These are phyloP conservation scores for Ustilago hordei DNA, from an alignment of 1,284 basidiomycete species.

Conservation along the genomic window DNA sequence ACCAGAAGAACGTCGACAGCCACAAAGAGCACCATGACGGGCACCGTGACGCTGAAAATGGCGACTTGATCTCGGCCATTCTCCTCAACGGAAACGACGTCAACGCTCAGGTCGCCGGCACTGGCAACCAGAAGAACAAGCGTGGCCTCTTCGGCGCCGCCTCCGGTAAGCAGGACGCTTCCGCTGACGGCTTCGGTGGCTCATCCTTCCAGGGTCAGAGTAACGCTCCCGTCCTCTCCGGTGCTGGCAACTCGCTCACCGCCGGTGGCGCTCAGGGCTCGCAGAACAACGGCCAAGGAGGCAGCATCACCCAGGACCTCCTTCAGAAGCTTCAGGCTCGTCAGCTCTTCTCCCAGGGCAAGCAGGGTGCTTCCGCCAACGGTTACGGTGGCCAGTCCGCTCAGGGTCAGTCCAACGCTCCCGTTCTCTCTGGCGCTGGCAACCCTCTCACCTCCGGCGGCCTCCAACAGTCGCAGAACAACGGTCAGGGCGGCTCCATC, in stretches of 20 bases:
- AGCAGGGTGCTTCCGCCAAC: slow-evolving; percentile 35
- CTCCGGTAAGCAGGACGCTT: slow-evolving; percentile 23
- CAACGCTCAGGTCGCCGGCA: slow-evolving; percentile 28
- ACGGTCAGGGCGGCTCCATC: slow-evolving; percentile 26
- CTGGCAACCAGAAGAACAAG: slow-evolving; percentile 25
- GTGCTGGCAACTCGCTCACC: slow-evolving; percentile 31
- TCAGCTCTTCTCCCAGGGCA: slow-evolving; percentile 22
- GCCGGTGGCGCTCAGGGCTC: slow-evolving; percentile 20
- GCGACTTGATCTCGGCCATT: slow-evolving; percentile 21
- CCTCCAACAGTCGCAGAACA: slow-evolving; percentile 18
- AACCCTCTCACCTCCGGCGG: slow-evolving; percentile 25
- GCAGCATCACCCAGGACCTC: slow-evolving; percentile 23
- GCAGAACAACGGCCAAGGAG: slow-evolving; percentile 25
- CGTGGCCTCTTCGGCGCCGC: slow-evolving; percentile 16
- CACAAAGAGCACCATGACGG: slow-evolving; percentile 5
- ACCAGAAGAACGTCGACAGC: slow-evolving; percentile 22
- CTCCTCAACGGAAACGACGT: slow-evolving; percentile 30
- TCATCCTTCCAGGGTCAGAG: slow-evolving; percentile 24
- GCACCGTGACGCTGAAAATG: slow-evolving; percentile 8
- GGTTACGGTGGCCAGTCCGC: slow-evolving; percentile 26
- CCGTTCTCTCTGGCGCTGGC: slow-evolving; percentile 20
- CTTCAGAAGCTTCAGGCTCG: slow-evolving; percentile 26
- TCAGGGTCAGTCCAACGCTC: slow-evolving; percentile 29
- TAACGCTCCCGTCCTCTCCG: slow-evolving; percentile 24
- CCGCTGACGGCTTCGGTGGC: slow-evolving; percentile 28